Conservation (phyloP, 1,139 yeast species). For the Yamadazyma atmosphaerica region DNA sequence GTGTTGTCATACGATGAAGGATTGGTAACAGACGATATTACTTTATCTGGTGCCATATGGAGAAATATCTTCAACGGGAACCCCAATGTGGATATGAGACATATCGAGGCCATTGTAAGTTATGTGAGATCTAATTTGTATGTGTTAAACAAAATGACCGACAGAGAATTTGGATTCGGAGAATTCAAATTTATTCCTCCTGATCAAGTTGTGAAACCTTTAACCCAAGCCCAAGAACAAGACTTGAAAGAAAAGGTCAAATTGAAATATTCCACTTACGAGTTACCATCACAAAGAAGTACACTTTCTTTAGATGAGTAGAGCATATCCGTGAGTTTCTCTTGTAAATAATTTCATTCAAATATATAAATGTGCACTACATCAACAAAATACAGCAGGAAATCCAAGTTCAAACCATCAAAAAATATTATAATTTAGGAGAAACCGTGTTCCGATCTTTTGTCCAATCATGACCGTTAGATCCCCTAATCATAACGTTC, state of each 20-base stretch:
- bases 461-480: slow-evolving; percentile 42
- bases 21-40: slow-evolving; percentile 75
- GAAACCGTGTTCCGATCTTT: slow-evolving; percentile 13
- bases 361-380: not conserved
- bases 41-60: slow-evolving; percentile 87
- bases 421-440: slow-evolving; percentile 15
- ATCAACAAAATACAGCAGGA: too few relatives aligned
- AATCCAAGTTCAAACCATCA: not conserved
- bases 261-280: slow-evolving; percentile 33
- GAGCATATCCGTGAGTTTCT: not conserved
- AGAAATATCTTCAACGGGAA: slow-evolving; percentile 89
- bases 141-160: slow-evolving; percentile 80
- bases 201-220: slow-evolving; percentile 69
- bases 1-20: slow-evolving; percentile 94
- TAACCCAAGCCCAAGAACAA: slow-evolving; percentile 62
- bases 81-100: slow-evolving; percentile 76
- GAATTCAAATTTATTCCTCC: slow-evolving; percentile 86
- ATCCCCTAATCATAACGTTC: slow-evolving; percentile 59
- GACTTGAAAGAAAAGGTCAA: slow-evolving; percentile 42
- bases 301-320: slow-evolving; percentile 61
- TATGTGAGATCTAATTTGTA: slow-evolving; percentile 88
- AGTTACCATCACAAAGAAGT: slow-evolving; percentile 64
- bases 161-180: slow-evolving; percentile 91
- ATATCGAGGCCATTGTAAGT: slow-evolving; percentile 82
- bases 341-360: slow-evolving; percentile 4